Base-by-base conservation (phyloP, 129 eudicot species). In the Ambrosia trifida region DNA sequence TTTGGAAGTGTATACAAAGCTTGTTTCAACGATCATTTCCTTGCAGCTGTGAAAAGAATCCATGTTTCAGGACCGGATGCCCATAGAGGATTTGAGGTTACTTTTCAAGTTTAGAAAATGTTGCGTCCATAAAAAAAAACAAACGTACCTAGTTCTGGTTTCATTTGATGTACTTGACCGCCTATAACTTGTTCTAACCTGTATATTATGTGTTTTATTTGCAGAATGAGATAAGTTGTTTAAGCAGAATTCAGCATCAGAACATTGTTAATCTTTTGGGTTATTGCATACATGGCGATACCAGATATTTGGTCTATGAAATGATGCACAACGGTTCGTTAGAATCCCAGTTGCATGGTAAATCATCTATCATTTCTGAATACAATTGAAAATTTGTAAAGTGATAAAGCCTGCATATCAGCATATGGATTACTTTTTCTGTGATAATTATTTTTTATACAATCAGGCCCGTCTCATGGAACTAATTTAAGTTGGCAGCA, bases 271-370 rank as follows among this genome's bases (percentile, higher is more conserved):
- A 84, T 56, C 96, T 93, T 66, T 76, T 93, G 72, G 99, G 97
- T 40, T 85, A 85, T 65, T 94, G 97, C 79, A 86, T 85, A 78
- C 87, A 90, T 40, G 91, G 84, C 0, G 89, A 87, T 52, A 78
- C 83, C 3, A 86, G 88, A 59, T 94, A 87, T 79, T 80, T 94
- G 83, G 88, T 87, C 33, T 90, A 85, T 53, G 97, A 94, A 73
- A 76, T 94, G 91, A 89, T 90, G 97, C 90, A 77, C 49, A 90
- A 87, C 40, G 99, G 99, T 0, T 94, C 99, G 12, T 63, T 94
- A 80, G 97, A 94, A 36, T 76, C 78, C 51, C 97, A 90, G 36
- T 79, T 94, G 72, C 97, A 94, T 71, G 99, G 99, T 94, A 85
- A 80, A 4, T n/a, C 18, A 60, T 71, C 51, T 32, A 3, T 64